Conservation (phyloP, 371 early-diverging fungal genomes). For the Zychaea mexicana region DNA sequence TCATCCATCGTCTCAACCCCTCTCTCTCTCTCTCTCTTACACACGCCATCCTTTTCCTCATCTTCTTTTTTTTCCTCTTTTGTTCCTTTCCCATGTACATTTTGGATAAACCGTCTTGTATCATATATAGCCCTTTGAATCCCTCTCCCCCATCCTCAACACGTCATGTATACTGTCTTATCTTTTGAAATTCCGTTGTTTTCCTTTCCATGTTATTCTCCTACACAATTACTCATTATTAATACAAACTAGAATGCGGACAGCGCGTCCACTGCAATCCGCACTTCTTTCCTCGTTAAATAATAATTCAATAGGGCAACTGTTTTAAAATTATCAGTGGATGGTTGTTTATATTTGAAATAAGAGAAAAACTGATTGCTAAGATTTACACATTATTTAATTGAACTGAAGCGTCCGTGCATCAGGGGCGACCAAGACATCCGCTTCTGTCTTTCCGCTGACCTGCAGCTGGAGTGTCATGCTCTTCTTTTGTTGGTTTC, state of each 20-base stretch:
- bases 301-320: too few relatives aligned
- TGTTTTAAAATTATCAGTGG: too few relatives aligned
- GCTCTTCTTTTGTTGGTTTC: conserved; percentile 20
- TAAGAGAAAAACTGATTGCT: too few relatives aligned
- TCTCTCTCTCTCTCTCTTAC: background rate
- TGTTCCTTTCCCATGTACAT: background rate
- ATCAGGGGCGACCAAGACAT: conserved; percentile 37
- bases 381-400: conserved; percentile 12
- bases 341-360: too few relatives aligned
- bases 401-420: background rate
- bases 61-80: background rate
- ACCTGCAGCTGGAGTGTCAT: conserved; percentile 28
- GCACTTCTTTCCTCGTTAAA: too few relatives aligned
- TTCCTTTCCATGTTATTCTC: background rate
- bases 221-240: background rate
- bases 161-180: background rate
- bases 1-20: background rate
- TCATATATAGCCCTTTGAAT: background rate
- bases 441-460: conserved; percentile 1
- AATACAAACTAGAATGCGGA: background rate
- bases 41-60: background rate
- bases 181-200: background rate
- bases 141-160: background rate
- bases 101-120: conserved; percentile 4
- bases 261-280: too few relatives aligned